A percentile compares a stretch with the other conserved stretches of the same genome.
These are phyloP conservation scores for Zymoseptoria tritici DNA, from an alignment of 2,329 filamentous ascomycete species.

Conservation along the genomic window DNA sequence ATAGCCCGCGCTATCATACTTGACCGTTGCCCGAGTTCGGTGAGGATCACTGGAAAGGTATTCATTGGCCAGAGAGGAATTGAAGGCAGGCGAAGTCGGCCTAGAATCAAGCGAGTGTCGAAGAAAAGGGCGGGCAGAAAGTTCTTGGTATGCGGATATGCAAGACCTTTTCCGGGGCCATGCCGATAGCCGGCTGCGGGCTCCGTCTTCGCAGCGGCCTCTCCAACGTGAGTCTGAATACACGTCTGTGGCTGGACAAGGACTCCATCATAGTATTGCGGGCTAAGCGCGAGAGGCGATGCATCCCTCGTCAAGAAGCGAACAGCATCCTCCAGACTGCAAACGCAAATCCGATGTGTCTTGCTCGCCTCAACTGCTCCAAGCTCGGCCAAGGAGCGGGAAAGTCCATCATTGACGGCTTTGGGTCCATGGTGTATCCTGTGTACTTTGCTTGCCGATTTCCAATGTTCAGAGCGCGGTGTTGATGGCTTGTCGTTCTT, in stretches of 20 bases:
- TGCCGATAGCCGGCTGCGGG: slow-evolving; percentile 2
- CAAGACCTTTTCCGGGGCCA: not conserved
- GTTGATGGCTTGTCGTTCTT: not conserved
- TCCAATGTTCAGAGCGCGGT: too few species aligned
- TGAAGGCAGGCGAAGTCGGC: not conserved
- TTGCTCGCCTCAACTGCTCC: too few species aligned
- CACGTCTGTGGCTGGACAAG: not conserved
- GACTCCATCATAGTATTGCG: not conserved
- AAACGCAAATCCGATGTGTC: too few species aligned
- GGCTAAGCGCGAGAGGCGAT: too few species aligned
- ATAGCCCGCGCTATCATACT: not conserved
- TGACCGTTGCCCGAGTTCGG: not conserved
- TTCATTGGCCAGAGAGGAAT: not conserved
- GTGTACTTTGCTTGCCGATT: too few species aligned
- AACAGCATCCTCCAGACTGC: too few species aligned
- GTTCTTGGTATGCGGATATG: not conserved
- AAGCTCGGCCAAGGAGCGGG: too few species aligned
- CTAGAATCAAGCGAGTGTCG: not conserved
- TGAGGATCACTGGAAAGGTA: not conserved
- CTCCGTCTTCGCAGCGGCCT: not conserved
- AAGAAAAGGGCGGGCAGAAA: not conserved
- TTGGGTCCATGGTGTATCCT: too few species aligned
- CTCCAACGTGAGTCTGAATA: not conserved
- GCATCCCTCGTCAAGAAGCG: too few species aligned
- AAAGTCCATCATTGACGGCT: too few species aligned